Percentiles rank a stretch among this genome's conserved stretches.
phyloP scores from a whole-genome alignment of 306 rosid genomes.

The Hippophae gyantsensis region DNA sequence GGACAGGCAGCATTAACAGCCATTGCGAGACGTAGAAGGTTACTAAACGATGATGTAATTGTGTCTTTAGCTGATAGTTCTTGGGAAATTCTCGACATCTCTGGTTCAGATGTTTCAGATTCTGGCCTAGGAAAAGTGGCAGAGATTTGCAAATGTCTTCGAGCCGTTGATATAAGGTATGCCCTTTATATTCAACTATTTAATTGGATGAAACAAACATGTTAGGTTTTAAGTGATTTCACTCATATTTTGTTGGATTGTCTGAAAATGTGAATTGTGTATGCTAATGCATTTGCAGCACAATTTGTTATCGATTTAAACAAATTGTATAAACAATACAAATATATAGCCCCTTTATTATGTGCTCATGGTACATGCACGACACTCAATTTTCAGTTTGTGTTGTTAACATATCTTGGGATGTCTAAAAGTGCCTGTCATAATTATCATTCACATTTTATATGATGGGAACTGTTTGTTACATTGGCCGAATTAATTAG shows the following conservation, averaged over 20 bases:
- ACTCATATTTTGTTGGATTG: not conserved
- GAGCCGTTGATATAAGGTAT: constrained; percentile 82
- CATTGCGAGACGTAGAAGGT: constrained; percentile 67
- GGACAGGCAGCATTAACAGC: constrained; percentile 60
- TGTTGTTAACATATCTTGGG: too few relatives aligned
- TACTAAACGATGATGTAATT: constrained; percentile 60
- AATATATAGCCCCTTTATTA: not conserved
- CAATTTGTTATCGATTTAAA: too few relatives aligned
- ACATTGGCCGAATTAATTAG: not conserved
- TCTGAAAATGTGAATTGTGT: too few relatives aligned
- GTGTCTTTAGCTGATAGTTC: constrained; percentile 62
- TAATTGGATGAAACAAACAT: not conserved
- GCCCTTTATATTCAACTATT: not conserved
- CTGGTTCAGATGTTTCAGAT: constrained; percentile 83
- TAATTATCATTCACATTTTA: not conserved
- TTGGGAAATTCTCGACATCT: constrained; percentile 78
- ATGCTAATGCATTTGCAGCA: too few relatives aligned
- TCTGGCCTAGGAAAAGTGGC: constrained; percentile 54
- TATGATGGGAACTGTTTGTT: not conserved
- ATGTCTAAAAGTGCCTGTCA: too few relatives aligned
- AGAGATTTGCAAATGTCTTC: constrained; percentile 48
- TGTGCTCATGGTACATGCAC: not conserved
- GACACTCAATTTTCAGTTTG: too few relatives aligned
- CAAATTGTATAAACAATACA: too few relatives aligned
- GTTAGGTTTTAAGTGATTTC: not conserved